A percentile compares a stretch with the other conserved stretches of the same genome.
phyloP scores from a whole-genome alignment of 1,139 yeast species.

The Petasospora fabianii region DNA sequence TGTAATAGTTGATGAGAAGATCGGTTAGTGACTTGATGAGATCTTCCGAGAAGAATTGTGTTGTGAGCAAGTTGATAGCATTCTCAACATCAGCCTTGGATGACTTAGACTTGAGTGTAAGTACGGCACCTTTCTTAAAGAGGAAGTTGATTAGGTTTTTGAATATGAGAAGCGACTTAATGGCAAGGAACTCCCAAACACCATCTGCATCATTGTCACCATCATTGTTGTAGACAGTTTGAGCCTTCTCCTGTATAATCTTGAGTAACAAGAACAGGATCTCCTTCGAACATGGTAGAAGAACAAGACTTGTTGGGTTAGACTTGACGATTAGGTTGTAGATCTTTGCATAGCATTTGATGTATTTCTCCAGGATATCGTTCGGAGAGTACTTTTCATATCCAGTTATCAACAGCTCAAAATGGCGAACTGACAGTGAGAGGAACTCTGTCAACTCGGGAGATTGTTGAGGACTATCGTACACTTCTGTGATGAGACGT shows the following conservation, averaged over 20 bases:
- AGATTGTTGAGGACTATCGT: conserved; percentile 57
- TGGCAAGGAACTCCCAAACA: conserved; percentile 74
- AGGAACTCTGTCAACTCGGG: conserved; percentile 56
- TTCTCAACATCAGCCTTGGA: conserved; percentile 56
- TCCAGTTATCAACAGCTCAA: conserved; percentile 50
- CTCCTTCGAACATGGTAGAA: conserved; percentile 60
- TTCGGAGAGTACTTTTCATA: conserved; percentile 50
- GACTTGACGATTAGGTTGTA: conserved; percentile 52
- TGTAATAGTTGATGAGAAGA: conserved; percentile 65
- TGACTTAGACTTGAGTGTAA: conserved; percentile 58
- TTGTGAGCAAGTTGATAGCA: conserved; percentile 51
- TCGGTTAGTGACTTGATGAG: conserved; percentile 59
- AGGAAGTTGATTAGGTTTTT: conserved; percentile 62
- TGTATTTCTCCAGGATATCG: conserved; percentile 64
- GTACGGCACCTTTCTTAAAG: conserved; percentile 59
- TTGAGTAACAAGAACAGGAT: conserved; percentile 57
- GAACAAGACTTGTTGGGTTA: conserved; percentile 69
- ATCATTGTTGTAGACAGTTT: conserved; percentile 47
- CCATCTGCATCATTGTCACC: conserved; percentile 48
- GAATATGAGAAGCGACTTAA: conserved; percentile 65
- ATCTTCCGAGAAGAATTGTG: conserved; percentile 54
- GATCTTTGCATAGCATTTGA: conserved; percentile 73
- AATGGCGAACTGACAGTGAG: conserved; percentile 52
- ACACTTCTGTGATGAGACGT: conserved; percentile 74
- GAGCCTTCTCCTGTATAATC: conserved; percentile 60